Evolutionary conservation across 495 filamentous ascomycete species (phyloP).

Genomic region (Schizothecium vesticola): DNA sequence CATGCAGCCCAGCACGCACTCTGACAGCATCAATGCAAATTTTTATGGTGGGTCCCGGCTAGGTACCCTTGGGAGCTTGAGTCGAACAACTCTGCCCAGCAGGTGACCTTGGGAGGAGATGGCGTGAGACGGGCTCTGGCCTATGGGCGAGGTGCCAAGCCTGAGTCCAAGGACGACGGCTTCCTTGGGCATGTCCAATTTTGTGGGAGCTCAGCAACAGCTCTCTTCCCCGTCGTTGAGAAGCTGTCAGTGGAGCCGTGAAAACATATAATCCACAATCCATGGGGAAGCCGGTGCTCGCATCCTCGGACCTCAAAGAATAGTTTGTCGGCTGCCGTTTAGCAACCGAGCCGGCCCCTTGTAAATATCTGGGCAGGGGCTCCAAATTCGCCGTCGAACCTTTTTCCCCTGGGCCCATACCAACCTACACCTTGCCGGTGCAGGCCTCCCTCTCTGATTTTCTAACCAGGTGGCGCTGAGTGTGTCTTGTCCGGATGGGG

Average conservation of each 20-base stretch:
- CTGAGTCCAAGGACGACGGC: not conserved
- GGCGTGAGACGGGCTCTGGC: not conserved
- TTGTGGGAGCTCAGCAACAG: not conserved
- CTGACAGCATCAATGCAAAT: not conserved
- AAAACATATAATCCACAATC: not conserved
- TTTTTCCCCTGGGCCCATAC: too few species aligned
- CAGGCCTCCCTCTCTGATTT: not conserved
- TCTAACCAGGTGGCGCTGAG: not conserved
- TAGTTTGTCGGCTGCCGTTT: not conserved
- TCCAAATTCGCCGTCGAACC: not conserved
- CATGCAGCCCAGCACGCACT: not conserved
- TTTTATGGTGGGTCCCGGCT: slow-evolving; percentile 3
- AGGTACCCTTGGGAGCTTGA: not conserved
- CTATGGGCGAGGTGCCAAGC: not conserved
- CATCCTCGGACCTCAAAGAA: not conserved
- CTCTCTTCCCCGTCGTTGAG: not conserved
- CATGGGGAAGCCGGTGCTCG: not conserved
- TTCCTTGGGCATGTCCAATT: not conserved
- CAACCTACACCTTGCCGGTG: too few species aligned
- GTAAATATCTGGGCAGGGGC: not conserved
- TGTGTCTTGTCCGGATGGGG: not conserved
- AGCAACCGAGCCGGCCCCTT: not conserved
- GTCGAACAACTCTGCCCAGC: not conserved
- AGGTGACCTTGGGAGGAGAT: slow-evolving; percentile 4
- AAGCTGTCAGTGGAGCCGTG: not conserved